Conservation (phyloP, 257 asterid species). For the Marsdenia floribunda region DNA sequence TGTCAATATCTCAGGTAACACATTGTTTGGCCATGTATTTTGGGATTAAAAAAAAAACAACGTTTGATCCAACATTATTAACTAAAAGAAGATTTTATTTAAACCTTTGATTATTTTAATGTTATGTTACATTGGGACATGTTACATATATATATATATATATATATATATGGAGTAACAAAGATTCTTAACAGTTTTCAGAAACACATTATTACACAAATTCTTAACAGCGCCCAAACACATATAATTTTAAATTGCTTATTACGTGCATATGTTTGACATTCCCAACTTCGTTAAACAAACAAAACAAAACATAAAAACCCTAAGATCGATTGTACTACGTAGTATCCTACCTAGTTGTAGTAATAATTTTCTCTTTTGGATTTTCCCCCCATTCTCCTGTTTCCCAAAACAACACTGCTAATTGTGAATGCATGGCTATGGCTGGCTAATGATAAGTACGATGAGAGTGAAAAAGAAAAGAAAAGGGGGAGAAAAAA, state of each 20-base stretch:
- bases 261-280: constrained; percentile 3
- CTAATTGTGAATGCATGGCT: background rate
- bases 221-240: constrained; percentile 24
- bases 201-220: constrained; percentile 39
- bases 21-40: background rate
- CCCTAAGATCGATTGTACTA: constrained; percentile 6
- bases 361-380: background rate
- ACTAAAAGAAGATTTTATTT: constrained; percentile 5
- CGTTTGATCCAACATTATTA: constrained; percentile 1
- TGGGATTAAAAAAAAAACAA: background rate
- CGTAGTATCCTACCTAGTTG: no score
- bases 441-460: background rate
- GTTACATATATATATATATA: constrained; percentile 5
- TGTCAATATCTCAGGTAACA: background rate
- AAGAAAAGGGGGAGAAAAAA: background rate
- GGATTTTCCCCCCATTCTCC: background rate
- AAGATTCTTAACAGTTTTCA: constrained; percentile 35
- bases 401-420: constrained; percentile 1
- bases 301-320: background rate
- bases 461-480: background rate
- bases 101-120: background rate
- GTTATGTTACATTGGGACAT: constrained; percentile 26
- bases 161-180: constrained; percentile 6
- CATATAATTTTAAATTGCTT: constrained; percentile 19
- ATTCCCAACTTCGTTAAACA: constrained; percentile 19